Percentiles rank a stretch among this genome's conserved stretches.
These are phyloP conservation scores for Sporothrix inflata DNA, from an alignment of 2,329 filamentous ascomycete species.

Conservation along the genomic window DNA sequence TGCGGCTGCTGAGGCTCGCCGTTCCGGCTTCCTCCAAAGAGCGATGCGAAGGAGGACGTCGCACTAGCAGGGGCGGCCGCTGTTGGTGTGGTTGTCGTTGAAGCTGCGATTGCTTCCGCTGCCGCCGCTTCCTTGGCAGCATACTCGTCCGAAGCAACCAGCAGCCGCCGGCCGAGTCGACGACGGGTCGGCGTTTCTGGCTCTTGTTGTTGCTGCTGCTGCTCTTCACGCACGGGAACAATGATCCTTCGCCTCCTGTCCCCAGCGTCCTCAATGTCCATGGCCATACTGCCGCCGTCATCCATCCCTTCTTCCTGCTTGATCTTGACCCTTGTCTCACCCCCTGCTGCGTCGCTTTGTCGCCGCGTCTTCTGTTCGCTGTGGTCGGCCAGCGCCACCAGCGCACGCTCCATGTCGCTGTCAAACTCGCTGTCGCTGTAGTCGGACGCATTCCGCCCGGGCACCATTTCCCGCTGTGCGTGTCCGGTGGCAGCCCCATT, in stretches of 20 bases:
- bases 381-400: conserved; percentile 32
- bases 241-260: conserved; percentile 5
- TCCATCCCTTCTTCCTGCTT: not conserved
- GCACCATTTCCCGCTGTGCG: not conserved
- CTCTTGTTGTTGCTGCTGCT: not conserved
- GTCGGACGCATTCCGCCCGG: conserved; percentile 17
- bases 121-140: conserved; percentile 23
- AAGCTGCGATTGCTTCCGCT: not conserved
- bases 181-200: not conserved
- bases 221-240: conserved; percentile 13
- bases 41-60: conserved; percentile 2
- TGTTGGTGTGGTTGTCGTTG: not conserved
- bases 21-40: conserved; percentile 4
- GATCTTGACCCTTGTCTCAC: not conserved
- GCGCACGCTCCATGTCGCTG: conserved; percentile 33
- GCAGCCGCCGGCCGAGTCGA: conserved; percentile 13
- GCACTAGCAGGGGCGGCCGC: not conserved
- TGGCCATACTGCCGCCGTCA: not conserved
- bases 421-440: conserved; percentile 31
- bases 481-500: not conserved
- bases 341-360: not conserved
- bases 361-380: conserved; percentile 19
- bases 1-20: conserved; percentile 13
- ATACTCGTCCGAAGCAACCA: conserved; percentile 28
- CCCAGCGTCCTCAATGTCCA: not conserved